These are phyloP conservation scores for Cyberlindnera misumaiensis DNA, from an alignment of 805 yeast species.

Conservation along the genomic window DNA sequence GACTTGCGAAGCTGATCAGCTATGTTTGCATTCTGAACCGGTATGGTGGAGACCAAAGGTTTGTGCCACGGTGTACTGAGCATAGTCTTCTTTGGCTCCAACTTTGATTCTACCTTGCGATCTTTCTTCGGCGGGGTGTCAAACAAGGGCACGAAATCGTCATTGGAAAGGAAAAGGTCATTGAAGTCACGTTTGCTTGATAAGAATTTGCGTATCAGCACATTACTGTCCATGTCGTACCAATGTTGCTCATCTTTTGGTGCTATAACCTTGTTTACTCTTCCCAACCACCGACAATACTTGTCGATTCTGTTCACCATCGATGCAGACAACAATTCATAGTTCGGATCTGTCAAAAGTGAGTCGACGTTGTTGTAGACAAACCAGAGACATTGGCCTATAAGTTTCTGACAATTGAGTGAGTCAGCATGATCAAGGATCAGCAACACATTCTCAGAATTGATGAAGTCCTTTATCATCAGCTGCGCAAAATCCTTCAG, in stretches of 20 bases:
- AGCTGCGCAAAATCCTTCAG: slow-evolving; percentile 58
- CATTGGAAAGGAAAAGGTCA: slow-evolving; percentile 32
- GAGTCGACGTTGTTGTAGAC: slow-evolving; percentile 59
- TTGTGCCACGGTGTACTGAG: slow-evolving; percentile 5
- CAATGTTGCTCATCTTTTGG: slow-evolving; percentile 18
- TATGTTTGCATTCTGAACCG: slow-evolving; percentile 3
- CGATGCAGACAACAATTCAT: slow-evolving; percentile 12
- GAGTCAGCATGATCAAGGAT: slow-evolving; percentile 49
- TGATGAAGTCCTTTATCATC: slow-evolving; percentile 47
- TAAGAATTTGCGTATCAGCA: slow-evolving; percentile 29
- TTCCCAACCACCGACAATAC: slow-evolving; percentile 30
- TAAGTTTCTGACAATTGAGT: slow-evolving; percentile 46
- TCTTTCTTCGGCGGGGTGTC: slow-evolving; percentile 21
- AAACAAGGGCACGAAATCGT: slow-evolving; percentile 30
- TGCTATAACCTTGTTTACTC: slow-evolving; percentile 15
- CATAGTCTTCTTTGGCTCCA: slow-evolving; percentile 8
- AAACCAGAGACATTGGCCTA: slow-evolving; percentile 60
- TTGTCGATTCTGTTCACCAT: slow-evolving; percentile 23
- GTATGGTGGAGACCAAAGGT: background rate
- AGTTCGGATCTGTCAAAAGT: slow-evolving; percentile 37
- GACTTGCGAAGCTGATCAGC: slow-evolving; percentile 4
- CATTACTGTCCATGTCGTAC: slow-evolving; percentile 25
- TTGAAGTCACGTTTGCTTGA: slow-evolving; percentile 32
- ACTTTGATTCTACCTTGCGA: slow-evolving; percentile 4
- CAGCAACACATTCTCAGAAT: slow-evolving; percentile 51